phyloP scores from a whole-genome alignment of 495 filamentous ascomycete species.

The Podospora didyma region DNA sequence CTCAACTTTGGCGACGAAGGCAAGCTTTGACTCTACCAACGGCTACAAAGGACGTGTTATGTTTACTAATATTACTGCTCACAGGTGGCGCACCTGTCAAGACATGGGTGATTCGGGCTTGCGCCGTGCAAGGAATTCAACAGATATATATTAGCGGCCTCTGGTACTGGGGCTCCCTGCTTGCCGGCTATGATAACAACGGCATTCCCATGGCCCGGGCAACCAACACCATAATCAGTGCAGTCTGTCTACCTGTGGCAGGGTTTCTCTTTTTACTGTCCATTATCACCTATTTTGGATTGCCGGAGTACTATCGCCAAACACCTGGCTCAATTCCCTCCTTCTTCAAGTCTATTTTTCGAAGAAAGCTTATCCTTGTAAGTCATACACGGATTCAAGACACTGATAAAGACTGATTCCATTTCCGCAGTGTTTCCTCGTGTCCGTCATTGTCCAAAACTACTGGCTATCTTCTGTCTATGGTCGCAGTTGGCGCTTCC shows the following conservation, averaged over 20 bases:
- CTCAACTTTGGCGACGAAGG: constrained; percentile 61
- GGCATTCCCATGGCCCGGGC: constrained; percentile 19
- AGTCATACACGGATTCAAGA: neutral
- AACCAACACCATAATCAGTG: constrained; percentile 29
- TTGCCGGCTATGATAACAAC: constrained; percentile 26
- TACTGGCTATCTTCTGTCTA: constrained; percentile 56
- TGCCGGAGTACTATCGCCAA: constrained; percentile 62
- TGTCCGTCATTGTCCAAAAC: constrained; percentile 60
- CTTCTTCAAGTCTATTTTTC: constrained; percentile 50
- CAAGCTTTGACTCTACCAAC: neutral
- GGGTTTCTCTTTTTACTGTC: constrained; percentile 47
- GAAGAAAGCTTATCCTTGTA: constrained; percentile 51
- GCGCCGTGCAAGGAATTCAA: constrained; percentile 57
- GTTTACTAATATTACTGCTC: neutral
- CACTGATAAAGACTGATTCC: neutral
- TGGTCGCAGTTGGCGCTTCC: constrained; percentile 57
- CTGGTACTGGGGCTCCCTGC: constrained; percentile 56
- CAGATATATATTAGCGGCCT: constrained; percentile 57
- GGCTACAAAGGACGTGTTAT: neutral
- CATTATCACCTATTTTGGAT: constrained; percentile 46
- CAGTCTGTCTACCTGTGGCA: constrained; percentile 45
- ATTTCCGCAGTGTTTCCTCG: constrained; percentile 45
- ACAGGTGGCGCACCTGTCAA: constrained; percentile 48
- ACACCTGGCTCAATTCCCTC: constrained; percentile 61
- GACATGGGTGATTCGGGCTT: constrained; percentile 59